Evolutionary conservation across 208 protist genomes (phyloP).

Genomic region (Leishmania guyanensis): DNA sequence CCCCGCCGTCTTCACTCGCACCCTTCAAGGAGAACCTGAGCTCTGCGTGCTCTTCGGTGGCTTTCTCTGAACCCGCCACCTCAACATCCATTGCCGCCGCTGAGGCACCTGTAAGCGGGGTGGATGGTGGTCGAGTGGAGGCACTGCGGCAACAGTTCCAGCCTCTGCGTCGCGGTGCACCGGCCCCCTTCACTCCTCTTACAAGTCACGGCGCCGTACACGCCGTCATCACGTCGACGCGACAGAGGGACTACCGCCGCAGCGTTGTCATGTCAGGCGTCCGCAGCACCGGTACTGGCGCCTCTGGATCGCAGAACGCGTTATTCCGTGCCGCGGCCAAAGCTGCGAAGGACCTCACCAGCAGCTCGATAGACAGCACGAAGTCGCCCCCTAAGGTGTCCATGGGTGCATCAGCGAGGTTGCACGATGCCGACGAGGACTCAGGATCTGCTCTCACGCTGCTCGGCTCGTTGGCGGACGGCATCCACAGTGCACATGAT

Average conservation of each 20-base stretch:
- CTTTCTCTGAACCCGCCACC: not conserved
- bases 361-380: not conserved
- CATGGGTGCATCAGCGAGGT: not conserved
- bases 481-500: conserved; percentile 55
- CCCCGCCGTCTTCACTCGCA: not conserved
- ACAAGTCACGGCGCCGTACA: conserved; percentile 18
- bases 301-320: conserved; percentile 12
- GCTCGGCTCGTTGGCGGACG: conserved; percentile 38
- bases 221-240: conserved; percentile 21
- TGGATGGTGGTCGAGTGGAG: conserved; percentile 20
- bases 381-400: not conserved
- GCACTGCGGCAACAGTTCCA: conserved; percentile 37
- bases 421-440: not conserved
- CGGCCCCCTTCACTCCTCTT: conserved; percentile 31
- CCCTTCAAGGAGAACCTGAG: not conserved
- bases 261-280: conserved; percentile 11
- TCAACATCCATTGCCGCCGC: not conserved
- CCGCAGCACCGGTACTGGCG: not conserved
- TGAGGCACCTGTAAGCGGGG: not conserved
- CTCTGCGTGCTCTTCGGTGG: not conserved
- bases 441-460: conserved; percentile 18
- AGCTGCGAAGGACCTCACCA: conserved; percentile 14
- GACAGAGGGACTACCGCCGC: conserved; percentile 17
- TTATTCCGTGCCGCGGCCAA: conserved; percentile 26
- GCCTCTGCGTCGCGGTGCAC: conserved; percentile 28